phyloP scores from a whole-genome alignment of 2,329 filamentous ascomycete species.

The Atkinsonella hypoxylon region DNA sequence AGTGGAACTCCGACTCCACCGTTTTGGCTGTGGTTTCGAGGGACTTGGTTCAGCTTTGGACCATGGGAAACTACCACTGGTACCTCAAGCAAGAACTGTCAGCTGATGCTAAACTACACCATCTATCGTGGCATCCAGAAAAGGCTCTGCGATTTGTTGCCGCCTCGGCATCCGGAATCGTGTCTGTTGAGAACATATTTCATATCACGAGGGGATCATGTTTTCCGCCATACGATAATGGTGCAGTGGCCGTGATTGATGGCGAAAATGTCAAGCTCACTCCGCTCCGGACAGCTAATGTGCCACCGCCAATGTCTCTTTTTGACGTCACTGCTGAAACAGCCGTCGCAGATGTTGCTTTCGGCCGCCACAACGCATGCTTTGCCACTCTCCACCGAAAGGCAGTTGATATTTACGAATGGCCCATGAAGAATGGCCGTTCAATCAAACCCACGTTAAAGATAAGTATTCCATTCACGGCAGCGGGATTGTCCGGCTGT shows the following conservation, averaged over 20 bases:
- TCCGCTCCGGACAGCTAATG: slow-evolving; percentile 68
- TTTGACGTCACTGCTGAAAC: slow-evolving; percentile 55
- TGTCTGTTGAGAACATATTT: slow-evolving; percentile 56
- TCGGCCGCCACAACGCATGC: slow-evolving; percentile 50
- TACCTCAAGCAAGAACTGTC: slow-evolving; percentile 87
- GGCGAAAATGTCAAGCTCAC: slow-evolving; percentile 72
- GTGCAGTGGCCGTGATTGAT: slow-evolving; percentile 74
- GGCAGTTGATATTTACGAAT: slow-evolving; percentile 57
- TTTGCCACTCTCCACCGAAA: slow-evolving; percentile 62
- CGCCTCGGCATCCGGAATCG: slow-evolving; percentile 36
- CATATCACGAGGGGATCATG: slow-evolving; percentile 57
- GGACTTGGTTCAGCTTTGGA: slow-evolving; percentile 83
- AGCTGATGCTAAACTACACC: slow-evolving; percentile 21
- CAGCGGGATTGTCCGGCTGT: slow-evolving; percentile 9
- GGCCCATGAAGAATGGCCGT: slow-evolving; percentile 49
- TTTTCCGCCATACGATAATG: slow-evolving; percentile 60
- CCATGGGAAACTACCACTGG: slow-evolving; percentile 95
- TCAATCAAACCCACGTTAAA: slow-evolving; percentile 31
- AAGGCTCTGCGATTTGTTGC: slow-evolving; percentile 59
- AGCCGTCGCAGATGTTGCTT: slow-evolving; percentile 61
- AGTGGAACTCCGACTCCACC: slow-evolving; percentile 88
- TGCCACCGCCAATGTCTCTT: slow-evolving; percentile 87
- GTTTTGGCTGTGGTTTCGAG: slow-evolving; percentile 71
- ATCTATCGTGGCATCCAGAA: slow-evolving; percentile 73
- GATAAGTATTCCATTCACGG: slow-evolving; percentile 26